Percentiles rank a stretch among this genome's conserved stretches.
phyloP scores from a whole-genome alignment of 768 basidiomycete genomes.

The Boletus bicolor region DNA sequence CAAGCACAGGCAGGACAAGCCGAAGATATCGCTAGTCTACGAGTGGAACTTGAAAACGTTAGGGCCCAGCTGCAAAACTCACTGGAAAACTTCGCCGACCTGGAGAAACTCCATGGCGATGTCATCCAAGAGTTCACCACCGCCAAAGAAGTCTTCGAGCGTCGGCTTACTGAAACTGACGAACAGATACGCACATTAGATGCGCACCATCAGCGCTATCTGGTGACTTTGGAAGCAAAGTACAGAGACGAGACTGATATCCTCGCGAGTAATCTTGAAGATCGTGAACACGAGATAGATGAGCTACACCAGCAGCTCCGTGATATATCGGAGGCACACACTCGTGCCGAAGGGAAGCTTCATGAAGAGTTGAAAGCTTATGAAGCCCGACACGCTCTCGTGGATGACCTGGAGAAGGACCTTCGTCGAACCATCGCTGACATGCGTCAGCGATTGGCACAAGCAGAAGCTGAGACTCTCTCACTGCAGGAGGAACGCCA shows the following conservation, averaged over 20 bases:
- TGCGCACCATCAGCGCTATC: slow-evolving; percentile 20
- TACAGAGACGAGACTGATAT: slow-evolving; percentile 32
- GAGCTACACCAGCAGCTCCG: slow-evolving; percentile 38
- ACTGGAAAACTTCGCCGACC: slow-evolving; percentile 20
- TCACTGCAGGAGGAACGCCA: slow-evolving; percentile 49
- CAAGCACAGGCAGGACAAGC: slow-evolving; percentile 10
- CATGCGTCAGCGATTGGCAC: slow-evolving; percentile 40
- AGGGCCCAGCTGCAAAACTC: slow-evolving; percentile 22
- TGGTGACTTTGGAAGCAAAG: slow-evolving; percentile 32
- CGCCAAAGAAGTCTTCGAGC: slow-evolving; percentile 31
- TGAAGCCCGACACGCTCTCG: slow-evolving; percentile 26
- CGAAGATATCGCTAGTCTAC: slow-evolving; percentile 22
- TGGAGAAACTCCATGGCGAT: slow-evolving; percentile 26
- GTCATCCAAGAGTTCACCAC: slow-evolving; percentile 24
- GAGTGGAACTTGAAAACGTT: slow-evolving; percentile 25
- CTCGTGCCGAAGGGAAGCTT: slow-evolving; percentile 30
- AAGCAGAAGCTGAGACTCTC: slow-evolving; percentile 36
- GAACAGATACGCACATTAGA: slow-evolving; percentile 27
- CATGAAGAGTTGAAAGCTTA: slow-evolving; percentile 26
- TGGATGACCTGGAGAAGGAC: slow-evolving; percentile 34
- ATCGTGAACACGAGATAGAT: slow-evolving; percentile 34
- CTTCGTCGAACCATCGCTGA: slow-evolving; percentile 36
- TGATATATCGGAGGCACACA: slow-evolving; percentile 35
- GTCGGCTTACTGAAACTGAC: slow-evolving; percentile 24
- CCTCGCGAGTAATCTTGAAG: slow-evolving; percentile 38